phyloP scores from a whole-genome alignment of 208 protist genomes.

The Phytomonas sp. region DNA sequence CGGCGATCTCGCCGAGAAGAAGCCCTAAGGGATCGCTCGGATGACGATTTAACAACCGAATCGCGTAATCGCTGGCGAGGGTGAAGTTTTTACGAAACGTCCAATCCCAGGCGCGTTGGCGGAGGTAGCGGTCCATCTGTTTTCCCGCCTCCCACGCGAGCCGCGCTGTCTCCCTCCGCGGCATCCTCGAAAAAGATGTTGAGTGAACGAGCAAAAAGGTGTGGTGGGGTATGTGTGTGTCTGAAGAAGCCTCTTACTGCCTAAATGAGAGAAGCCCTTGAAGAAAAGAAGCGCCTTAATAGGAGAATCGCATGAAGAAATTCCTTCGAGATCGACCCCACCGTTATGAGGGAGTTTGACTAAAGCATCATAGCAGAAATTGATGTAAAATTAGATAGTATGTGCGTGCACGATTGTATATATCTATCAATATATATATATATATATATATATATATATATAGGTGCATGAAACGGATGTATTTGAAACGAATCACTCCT shows the following conservation, averaged over 20 bases:
- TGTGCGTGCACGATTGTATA: not conserved
- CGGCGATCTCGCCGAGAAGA: constrained; percentile 51
- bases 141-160: constrained; percentile 23
- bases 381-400: not conserved
- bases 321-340: too few relatives aligned
- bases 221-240: not conserved
- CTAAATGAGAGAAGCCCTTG: not conserved
- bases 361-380: not conserved
- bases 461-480: not conserved
- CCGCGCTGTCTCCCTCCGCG: constrained; percentile 27
- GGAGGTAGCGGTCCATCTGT: constrained; percentile 59
- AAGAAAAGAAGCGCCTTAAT: too few relatives aligned
- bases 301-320: too few relatives aligned
- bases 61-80: constrained; percentile 74
- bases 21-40: constrained; percentile 45
- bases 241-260: not conserved
- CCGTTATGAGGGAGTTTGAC: not conserved
- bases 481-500: not conserved
- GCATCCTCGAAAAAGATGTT: constrained; percentile 22
- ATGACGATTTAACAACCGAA: constrained; percentile 63
- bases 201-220: not conserved
- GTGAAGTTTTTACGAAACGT: constrained; percentile 42
- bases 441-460: constrained; percentile 7
- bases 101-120: constrained; percentile 62
- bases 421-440: not conserved